A percentile compares a stretch with the other conserved stretches of the same genome.
Conservation (phyloP, 106 monocot species). For the Dioscorea zingiberensis region DNA sequence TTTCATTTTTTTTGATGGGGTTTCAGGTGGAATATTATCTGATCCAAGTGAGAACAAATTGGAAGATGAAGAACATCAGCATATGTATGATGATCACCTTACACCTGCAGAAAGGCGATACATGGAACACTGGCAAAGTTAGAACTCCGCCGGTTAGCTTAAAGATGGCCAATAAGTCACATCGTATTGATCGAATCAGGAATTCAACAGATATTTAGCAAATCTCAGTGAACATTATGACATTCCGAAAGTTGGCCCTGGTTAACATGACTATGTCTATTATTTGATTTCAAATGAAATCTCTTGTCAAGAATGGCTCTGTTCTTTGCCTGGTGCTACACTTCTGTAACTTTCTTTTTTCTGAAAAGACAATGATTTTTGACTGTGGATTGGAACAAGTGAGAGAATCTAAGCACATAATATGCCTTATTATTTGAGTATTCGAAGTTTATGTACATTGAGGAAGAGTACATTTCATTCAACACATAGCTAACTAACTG, state of each 20-base stretch:
- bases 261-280: conserved; percentile 28
- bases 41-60: conserved; percentile 36
- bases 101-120: conserved; percentile 92
- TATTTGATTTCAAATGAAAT: no score
- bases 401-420: no score
- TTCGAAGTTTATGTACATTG: no score
- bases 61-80: conserved; percentile 18
- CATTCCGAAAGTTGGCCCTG: conserved; percentile 98
- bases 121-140: conserved; percentile 73
- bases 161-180: conserved; percentile 81
- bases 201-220: conserved; percentile 88
- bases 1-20: no score
- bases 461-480: no score
- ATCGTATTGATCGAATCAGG: conserved; percentile 85
- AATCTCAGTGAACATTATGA: conserved; percentile 98
- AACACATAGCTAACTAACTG: no score
- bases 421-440: no score
- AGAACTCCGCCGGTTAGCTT: conserved; percentile 48
- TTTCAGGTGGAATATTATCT: conserved; percentile 1
- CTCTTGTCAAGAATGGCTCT: no score
- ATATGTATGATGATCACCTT: conserved; percentile 35
- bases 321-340: no score
- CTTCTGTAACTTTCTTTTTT: no score
- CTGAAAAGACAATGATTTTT: no score
- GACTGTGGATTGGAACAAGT: no score